Evolutionary conservation across 164 flowering plant genomes (phyloP).

Genomic region (Vitis rotundifolia): DNA sequence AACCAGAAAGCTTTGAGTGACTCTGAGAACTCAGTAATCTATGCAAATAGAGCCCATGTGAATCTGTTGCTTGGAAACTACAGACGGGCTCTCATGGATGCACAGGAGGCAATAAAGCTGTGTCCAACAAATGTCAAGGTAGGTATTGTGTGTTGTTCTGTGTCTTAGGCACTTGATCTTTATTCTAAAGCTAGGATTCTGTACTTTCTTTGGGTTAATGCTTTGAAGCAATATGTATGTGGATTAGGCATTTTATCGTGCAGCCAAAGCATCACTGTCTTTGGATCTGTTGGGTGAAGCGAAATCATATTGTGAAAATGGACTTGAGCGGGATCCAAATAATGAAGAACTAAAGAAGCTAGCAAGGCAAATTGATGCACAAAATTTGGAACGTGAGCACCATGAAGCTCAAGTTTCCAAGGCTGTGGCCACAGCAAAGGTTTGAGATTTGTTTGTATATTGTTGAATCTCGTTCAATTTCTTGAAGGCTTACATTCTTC

Average conservation of each 20-base stretch:
- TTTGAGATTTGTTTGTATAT: slow-evolving; percentile 18
- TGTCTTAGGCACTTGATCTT: background rate
- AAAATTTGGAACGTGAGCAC: slow-evolving; percentile 48
- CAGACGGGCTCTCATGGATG: slow-evolving; percentile 79
- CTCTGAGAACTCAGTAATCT: slow-evolving; percentile 65
- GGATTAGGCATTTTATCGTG: slow-evolving; percentile 81
- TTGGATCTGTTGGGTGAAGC: slow-evolving; percentile 75
- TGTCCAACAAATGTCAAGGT: slow-evolving; percentile 73
- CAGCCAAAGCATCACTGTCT: slow-evolving; percentile 78
- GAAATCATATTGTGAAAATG: slow-evolving; percentile 50
- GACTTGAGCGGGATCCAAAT: slow-evolving; percentile 54
- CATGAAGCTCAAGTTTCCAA: slow-evolving; percentile 60
- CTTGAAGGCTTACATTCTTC: slow-evolving; percentile 3
- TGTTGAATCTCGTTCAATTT: background rate
- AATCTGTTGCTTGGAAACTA: slow-evolving; percentile 82
- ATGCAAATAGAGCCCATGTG: slow-evolving; percentile 88
- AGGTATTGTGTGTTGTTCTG: background rate
- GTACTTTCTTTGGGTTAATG: background rate
- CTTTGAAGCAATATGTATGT: background rate
- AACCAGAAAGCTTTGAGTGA: slow-evolving; percentile 72
- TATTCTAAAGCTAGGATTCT: background rate
- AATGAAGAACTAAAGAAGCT: slow-evolving; percentile 83
- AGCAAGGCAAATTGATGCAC: slow-evolving; percentile 38
- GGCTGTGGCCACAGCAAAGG: slow-evolving; percentile 75
- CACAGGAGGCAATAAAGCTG: slow-evolving; percentile 76